Conservation (phyloP, 2,329 filamentous ascomycete species). For the Alternaria consortialis region DNA sequence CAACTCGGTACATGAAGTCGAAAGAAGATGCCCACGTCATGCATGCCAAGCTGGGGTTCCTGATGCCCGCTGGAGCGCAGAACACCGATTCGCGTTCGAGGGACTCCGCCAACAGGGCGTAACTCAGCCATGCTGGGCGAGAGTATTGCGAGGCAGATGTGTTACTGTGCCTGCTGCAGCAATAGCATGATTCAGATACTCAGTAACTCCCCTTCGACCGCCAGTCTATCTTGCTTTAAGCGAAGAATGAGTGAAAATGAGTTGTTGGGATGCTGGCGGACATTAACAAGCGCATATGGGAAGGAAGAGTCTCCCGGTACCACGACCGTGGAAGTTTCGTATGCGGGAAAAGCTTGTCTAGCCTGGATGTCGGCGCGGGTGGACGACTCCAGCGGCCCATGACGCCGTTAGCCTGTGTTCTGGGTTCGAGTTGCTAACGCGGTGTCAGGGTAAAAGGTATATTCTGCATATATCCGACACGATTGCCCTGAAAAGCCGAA, state of each 20-base stretch:
- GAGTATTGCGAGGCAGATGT: slow-evolving; percentile 11
- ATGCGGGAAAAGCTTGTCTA: slow-evolving; percentile 13
- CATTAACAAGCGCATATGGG: background rate
- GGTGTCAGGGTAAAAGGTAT: slow-evolving; percentile 26
- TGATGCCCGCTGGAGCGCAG: background rate
- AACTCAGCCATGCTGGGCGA: slow-evolving; percentile 18
- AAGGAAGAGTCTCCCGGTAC: slow-evolving; percentile 7
- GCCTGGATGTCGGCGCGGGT: slow-evolving; percentile 2
- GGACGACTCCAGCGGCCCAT: slow-evolving; percentile 12
- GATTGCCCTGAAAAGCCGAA: slow-evolving; percentile 10
- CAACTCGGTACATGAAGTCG: background rate
- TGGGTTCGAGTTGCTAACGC: slow-evolving; percentile 34
- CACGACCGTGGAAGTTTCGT: slow-evolving; percentile 1
- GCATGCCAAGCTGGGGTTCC: background rate
- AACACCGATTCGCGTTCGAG: slow-evolving; percentile 12
- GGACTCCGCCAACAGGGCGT: slow-evolving; percentile 20
- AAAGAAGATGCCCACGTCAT: slow-evolving; percentile 1
- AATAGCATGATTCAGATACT: slow-evolving; percentile 4
- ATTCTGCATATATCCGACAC: slow-evolving; percentile 17
- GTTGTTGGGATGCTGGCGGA: background rate
- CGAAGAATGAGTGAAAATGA: background rate
- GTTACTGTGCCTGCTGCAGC: slow-evolving; percentile 10
- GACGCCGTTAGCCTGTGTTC: slow-evolving; percentile 13
- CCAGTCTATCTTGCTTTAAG: background rate
- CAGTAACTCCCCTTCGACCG: background rate